phyloP scores from a whole-genome alignment of 441 rosid genomes.

The Biscutella laevigata region DNA sequence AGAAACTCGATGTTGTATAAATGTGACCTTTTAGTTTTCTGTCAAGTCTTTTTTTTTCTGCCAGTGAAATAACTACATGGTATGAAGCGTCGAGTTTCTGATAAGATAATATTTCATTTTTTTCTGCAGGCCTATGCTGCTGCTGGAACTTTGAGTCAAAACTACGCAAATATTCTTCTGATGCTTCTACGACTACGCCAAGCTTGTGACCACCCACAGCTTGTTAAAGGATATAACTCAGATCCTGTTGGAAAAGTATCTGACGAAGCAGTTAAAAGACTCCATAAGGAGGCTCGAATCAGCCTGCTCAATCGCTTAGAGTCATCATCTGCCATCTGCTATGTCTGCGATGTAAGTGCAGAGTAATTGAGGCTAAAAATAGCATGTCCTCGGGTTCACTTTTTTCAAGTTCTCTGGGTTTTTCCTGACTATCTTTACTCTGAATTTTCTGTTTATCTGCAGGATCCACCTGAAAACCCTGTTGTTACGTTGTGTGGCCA shows the following conservation, averaged over 20 bases:
- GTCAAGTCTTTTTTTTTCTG: background rate
- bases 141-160: conserved; percentile 85
- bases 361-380: background rate
- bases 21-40: conserved; percentile 1
- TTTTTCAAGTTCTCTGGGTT: background rate
- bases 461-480: conserved; percentile 94
- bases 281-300: conserved; percentile 46
- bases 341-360: conserved; percentile 57
- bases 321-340: conserved; percentile 55
- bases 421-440: conserved; percentile 2
- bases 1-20: conserved; percentile 1
- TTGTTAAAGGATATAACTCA: conserved; percentile 55
- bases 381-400: conserved; percentile 2
- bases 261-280: conserved; percentile 54
- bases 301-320: conserved; percentile 48
- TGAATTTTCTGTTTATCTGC: conserved; percentile 20
- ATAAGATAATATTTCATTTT: background rate
- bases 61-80: no score
- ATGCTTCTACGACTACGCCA: conserved; percentile 97
- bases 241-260: conserved; percentile 59
- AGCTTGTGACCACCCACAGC: conserved; percentile 93
- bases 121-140: conserved; percentile 72
- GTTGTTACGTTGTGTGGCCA: conserved; percentile 86
- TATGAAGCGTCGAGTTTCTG: no score
- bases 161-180: conserved; percentile 92